Evolutionary conservation across 441 rosid genomes (phyloP).

Genomic region (Sinapis alba): DNA sequence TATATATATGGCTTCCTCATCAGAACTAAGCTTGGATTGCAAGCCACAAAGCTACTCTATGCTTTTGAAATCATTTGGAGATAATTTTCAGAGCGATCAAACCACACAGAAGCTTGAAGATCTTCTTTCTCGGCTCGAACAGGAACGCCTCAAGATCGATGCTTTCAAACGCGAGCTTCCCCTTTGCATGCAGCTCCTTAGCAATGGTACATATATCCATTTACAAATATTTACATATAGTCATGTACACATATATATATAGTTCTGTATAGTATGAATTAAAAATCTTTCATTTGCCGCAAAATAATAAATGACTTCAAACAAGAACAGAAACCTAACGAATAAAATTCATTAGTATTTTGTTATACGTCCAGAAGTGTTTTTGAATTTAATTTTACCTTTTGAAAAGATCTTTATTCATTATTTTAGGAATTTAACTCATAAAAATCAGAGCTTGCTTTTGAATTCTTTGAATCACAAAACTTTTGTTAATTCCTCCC

Average conservation of each 20-base stretch:
- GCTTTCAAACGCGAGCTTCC: constrained; percentile 99
- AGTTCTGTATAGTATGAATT: background rate
- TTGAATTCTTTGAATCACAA: constrained; percentile 42
- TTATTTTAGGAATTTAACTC: constrained; percentile 44
- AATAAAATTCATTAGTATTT: background rate
- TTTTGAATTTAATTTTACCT: constrained; percentile 26
- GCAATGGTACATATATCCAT: constrained; percentile 26
- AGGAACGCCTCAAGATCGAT: constrained; percentile 93
- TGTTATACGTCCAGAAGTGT: constrained; percentile 11
- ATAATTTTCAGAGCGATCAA: constrained; percentile 47
- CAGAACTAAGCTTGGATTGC: constrained; percentile 82
- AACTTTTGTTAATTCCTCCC: constrained; percentile 34
- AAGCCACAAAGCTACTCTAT: constrained; percentile 85
- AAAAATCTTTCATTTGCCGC: background rate
- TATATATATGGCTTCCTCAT: constrained; percentile 73
- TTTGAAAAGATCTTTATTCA: constrained; percentile 36
- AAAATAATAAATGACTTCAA: background rate
- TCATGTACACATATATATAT: background rate
- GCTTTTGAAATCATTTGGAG: constrained; percentile 85
- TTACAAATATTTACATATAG: too few relatives aligned
- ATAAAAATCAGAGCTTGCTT: constrained; percentile 63
- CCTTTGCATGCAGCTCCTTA: constrained; percentile 99
- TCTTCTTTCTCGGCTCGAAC: constrained; percentile 76
- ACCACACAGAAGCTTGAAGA: constrained; percentile 87
- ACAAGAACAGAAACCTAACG: constrained; percentile 8